phyloP scores from a whole-genome alignment of 2,329 filamentous ascomycete genomes.

The Juglanconis oblonga region DNA sequence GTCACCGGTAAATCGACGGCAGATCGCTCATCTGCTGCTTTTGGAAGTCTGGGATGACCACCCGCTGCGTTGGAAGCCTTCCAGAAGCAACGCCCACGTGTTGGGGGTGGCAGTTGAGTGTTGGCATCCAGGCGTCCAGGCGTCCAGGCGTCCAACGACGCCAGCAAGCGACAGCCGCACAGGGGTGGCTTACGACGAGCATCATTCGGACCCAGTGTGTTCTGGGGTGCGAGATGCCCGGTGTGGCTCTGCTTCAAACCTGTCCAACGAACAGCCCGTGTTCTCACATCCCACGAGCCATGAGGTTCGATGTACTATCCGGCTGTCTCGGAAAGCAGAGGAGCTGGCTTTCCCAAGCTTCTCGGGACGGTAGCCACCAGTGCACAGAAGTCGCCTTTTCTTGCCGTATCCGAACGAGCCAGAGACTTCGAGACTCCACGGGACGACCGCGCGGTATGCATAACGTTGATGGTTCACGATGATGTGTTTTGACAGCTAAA shows the following conservation, averaged over 20 bases:
- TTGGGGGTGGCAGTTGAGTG: not conserved
- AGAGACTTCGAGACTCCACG: not conserved
- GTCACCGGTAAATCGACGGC: conserved; percentile 2
- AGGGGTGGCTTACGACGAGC: not conserved
- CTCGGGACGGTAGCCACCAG: not conserved
- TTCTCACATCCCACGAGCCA: not conserved
- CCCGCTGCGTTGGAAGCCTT: conserved; percentile 2
- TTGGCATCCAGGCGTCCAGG: too few relatives aligned
- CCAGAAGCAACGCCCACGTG: conserved; percentile 10
- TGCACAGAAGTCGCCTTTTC: not conserved
- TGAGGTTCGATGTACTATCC: not conserved
- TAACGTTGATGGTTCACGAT: not conserved
- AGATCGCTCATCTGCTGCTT: not conserved
- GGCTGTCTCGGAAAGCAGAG: not conserved
- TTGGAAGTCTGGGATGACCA: not conserved
- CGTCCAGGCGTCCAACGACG: not conserved
- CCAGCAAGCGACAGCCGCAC: not conserved
- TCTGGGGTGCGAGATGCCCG: not conserved
- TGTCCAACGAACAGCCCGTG: not conserved
- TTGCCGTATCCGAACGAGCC: not conserved
- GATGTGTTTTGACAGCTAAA: not conserved
- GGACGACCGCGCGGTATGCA: not conserved
- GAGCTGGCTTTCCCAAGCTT: not conserved
- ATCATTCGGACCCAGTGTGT: not conserved
- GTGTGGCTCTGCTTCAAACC: not conserved